These are phyloP conservation scores for Haplographium delicatum DNA, from an alignment of 495 filamentous ascomycete genomes.

Conservation along the genomic window DNA sequence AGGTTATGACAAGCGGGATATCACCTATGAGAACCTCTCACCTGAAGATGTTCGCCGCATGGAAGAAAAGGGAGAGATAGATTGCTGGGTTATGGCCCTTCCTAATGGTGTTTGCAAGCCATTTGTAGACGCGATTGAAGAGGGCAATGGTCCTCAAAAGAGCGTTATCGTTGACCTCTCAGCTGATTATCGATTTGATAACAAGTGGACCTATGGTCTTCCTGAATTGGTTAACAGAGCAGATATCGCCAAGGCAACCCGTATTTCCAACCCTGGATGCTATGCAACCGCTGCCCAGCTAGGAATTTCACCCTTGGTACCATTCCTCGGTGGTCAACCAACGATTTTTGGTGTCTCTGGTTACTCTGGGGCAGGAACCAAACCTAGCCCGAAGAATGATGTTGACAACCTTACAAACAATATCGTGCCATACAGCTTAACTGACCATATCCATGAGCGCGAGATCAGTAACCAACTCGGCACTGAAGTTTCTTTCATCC, in stretches of 20 bases:
- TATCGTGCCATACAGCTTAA: constrained; percentile 88
- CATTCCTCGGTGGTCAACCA: constrained; percentile 72
- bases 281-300: constrained; percentile 96
- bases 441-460: constrained; percentile 92
- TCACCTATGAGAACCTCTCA: constrained; percentile 87
- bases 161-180: constrained; percentile 89
- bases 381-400: constrained; percentile 94
- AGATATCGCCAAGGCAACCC: constrained; percentile 73
- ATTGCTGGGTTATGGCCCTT: constrained; percentile 98
- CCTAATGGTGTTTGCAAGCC: constrained; percentile 97
- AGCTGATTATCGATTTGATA: constrained; percentile 91
- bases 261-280: constrained; percentile 93
- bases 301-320: constrained; percentile 78
- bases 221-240: constrained; percentile 78
- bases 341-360: constrained; percentile 91
- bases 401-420: constrained; percentile 82
- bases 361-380: constrained; percentile 95
- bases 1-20: constrained; percentile 88
- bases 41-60: constrained; percentile 87
- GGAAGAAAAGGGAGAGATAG: constrained; percentile 86
- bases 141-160: constrained; percentile 53
- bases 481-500: constrained; percentile 76
- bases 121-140: constrained; percentile 86
- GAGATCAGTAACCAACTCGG: constrained; percentile 83
- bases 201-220: constrained; percentile 90